Conservation (phyloP, 768 basidiomycete genomes). For the Panus rudis region DNA sequence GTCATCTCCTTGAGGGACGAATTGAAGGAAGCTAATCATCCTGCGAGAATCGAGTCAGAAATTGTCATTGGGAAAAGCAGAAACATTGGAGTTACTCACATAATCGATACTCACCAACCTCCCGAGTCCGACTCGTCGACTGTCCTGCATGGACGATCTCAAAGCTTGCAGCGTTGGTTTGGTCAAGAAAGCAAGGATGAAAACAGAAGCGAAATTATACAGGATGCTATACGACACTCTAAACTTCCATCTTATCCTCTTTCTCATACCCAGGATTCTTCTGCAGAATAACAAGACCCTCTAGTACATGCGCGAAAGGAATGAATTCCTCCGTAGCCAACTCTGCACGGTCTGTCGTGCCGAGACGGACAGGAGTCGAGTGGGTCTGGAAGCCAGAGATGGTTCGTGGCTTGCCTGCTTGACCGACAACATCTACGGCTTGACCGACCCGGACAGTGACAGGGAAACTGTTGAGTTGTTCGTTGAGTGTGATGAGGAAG, state of each 20-base stretch:
- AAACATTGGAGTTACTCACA: no score
- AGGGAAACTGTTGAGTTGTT: slow-evolving; percentile 77
- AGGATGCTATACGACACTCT: no score
- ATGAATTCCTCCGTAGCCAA: slow-evolving; percentile 96
- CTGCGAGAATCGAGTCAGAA: no score
- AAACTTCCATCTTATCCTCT: slow-evolving; percentile 80
- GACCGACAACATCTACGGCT: slow-evolving; percentile 95
- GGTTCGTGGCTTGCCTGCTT: slow-evolving; percentile 94
- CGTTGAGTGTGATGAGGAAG: slow-evolving; percentile 95
- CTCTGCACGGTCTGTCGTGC: slow-evolving; percentile 91
- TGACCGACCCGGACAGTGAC: slow-evolving; percentile 95
- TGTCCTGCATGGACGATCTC: no score
- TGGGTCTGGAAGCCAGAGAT: slow-evolving; percentile 99
- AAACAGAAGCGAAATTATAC: no score
- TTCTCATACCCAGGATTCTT: slow-evolving; percentile 90
- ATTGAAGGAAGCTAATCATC: no score
- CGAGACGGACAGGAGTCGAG: slow-evolving; percentile 91
- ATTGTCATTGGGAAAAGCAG: no score
- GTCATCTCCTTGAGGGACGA: no score
- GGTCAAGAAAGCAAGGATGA: no score
- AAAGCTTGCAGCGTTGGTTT: no score
- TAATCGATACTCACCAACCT: no score
- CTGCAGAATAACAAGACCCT: slow-evolving; percentile 86
- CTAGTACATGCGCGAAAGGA: slow-evolving; percentile 82
- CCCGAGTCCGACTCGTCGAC: no score